These are phyloP conservation scores for Furculomyces boomerangus DNA, from an alignment of 371 early-diverging fungal genomes.

Conservation along the genomic window DNA sequence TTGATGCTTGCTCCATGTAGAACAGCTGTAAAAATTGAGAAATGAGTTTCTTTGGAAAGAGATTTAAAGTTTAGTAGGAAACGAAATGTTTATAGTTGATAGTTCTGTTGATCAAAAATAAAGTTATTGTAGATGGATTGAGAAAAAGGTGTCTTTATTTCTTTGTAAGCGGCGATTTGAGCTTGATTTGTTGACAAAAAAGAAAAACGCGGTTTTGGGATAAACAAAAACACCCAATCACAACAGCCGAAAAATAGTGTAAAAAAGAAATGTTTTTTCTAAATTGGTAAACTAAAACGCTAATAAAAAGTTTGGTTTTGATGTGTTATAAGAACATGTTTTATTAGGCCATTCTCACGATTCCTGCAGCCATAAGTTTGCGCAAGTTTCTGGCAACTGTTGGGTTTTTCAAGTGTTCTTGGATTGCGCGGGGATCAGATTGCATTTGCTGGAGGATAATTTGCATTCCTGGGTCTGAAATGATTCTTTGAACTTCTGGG, in stretches of 20 bases:
- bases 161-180: too few species aligned
- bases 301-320: neutral
- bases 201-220: too few species aligned
- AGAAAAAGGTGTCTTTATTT: too few species aligned
- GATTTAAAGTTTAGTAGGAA: too few species aligned
- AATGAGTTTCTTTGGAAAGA: too few species aligned
- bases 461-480: constrained; percentile 91
- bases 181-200: too few species aligned
- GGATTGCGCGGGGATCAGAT: constrained; percentile 78
- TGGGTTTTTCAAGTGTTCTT: constrained; percentile 90
- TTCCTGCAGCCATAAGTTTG: constrained; percentile 79
- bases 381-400: constrained; percentile 83
- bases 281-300: neutral
- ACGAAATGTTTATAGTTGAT: too few species aligned
- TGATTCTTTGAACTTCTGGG: constrained; percentile 77
- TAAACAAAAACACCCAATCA: too few species aligned
- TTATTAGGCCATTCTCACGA: constrained; percentile 42
- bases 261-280: neutral
- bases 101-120: too few species aligned
- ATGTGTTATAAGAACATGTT: neutral
- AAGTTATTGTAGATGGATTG: too few species aligned
- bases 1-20: too few species aligned
- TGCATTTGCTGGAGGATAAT: constrained; percentile 93
- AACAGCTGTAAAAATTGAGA: too few species aligned
- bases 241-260: neutral